phyloP scores from a whole-genome alignment of 495 filamentous ascomycete species.

The Penicillium atrosanguineum region DNA sequence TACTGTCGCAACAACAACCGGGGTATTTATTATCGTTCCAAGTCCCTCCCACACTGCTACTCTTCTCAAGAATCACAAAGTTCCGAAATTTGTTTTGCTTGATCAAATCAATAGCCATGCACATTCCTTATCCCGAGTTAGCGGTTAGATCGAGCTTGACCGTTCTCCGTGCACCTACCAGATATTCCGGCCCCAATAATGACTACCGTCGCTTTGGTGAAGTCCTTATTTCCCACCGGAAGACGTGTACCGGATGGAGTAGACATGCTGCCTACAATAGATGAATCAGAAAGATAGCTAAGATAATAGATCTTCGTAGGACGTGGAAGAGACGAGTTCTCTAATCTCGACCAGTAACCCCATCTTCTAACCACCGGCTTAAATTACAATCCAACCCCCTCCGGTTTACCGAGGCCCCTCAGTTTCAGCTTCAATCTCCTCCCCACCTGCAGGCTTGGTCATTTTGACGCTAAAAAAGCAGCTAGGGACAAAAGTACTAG shows the following conservation, averaged over 20 bases:
- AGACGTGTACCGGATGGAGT: conserved; percentile 10
- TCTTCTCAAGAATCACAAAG: conserved; percentile 55
- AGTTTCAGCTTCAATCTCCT: background rate
- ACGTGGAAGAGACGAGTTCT: background rate
- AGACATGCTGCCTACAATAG: conserved; percentile 8
- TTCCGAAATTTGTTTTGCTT: conserved; percentile 50
- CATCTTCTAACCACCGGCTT: background rate
- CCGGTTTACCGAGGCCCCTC: conserved; percentile 7
- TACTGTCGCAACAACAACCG: conserved; percentile 53
- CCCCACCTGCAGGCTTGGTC: background rate
- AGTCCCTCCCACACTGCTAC: conserved; percentile 52
- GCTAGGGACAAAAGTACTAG: background rate
- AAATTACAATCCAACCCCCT: background rate
- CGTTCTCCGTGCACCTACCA: conserved; percentile 10
- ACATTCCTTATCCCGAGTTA: conserved; percentile 38
- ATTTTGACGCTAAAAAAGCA: background rate
- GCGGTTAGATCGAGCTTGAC: background rate
- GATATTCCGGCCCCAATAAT: conserved; percentile 56
- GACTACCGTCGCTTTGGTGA: conserved; percentile 47
- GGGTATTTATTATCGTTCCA: conserved; percentile 57
- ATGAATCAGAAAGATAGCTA: background rate
- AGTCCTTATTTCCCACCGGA: conserved; percentile 28
- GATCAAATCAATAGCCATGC: conserved; percentile 58
- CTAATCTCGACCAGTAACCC: background rate
- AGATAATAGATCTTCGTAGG: background rate